Conservation (phyloP, 352 stramenopile genomes). For the Pythium sp. region DNA sequence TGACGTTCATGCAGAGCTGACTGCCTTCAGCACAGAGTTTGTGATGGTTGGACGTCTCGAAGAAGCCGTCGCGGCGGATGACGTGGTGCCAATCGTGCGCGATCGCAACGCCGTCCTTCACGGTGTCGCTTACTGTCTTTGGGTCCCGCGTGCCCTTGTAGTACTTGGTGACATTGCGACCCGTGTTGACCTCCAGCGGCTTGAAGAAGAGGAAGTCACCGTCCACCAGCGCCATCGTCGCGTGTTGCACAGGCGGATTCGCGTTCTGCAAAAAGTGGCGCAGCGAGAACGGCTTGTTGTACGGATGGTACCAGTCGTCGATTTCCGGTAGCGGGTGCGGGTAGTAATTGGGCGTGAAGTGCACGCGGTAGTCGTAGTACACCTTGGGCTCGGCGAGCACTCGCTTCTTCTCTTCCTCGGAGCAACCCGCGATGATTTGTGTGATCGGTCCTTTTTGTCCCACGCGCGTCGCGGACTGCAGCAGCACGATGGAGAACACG, state of each 20-base stretch:
- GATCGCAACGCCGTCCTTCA: slow-evolving; percentile 37
- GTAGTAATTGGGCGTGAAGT: slow-evolving; percentile 25
- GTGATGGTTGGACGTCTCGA: slow-evolving; percentile 6
- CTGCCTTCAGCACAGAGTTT: slow-evolving; percentile 26
- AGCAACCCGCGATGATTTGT: slow-evolving; percentile 29
- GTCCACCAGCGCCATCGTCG: slow-evolving; percentile 27
- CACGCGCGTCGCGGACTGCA: slow-evolving; percentile 21
- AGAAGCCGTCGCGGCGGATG: slow-evolving; percentile 39
- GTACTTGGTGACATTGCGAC: slow-evolving; percentile 35
- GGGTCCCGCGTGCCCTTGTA: slow-evolving; percentile 30
- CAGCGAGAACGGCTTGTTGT: slow-evolving; percentile 30
- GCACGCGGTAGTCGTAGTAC: slow-evolving; percentile 28
- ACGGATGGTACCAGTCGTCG: slow-evolving; percentile 26
- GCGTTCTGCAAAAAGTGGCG: slow-evolving; percentile 27
- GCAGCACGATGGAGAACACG: slow-evolving; percentile 21
- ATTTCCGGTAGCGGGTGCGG: slow-evolving; percentile 21
- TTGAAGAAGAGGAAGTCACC: slow-evolving; percentile 23
- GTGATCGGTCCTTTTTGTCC: slow-evolving; percentile 29
- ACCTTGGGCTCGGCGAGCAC: slow-evolving; percentile 17
- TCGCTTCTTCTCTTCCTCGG: slow-evolving; percentile 8
- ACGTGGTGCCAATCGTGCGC: slow-evolving; percentile 47
- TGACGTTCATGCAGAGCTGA: slow-evolving; percentile 29
- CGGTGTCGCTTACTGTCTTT: slow-evolving; percentile 33
- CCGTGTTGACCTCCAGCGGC: slow-evolving; percentile 34
- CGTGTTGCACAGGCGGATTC: slow-evolving; percentile 22